These are phyloP conservation scores for Halenospora varia DNA, from an alignment of 495 filamentous ascomycete species.

Conservation along the genomic window DNA sequence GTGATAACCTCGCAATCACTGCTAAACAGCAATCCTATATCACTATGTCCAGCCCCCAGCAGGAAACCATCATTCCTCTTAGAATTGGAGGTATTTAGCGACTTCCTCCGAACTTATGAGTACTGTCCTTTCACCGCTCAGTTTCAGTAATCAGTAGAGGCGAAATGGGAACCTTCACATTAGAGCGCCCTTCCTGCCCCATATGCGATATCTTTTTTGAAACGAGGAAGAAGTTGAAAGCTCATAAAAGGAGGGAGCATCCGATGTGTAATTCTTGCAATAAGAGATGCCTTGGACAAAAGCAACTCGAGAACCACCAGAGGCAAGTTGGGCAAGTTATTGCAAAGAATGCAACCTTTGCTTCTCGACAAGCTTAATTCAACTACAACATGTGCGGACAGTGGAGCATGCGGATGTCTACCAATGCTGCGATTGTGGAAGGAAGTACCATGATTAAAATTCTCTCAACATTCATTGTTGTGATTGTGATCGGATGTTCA, in stretches of 20 bases:
- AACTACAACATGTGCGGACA: not conserved
- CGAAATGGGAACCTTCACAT: not conserved
- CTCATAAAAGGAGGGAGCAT: not conserved
- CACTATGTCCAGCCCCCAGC: not conserved
- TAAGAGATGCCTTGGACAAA: not conserved
- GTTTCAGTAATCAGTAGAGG: slow-evolving; percentile 2
- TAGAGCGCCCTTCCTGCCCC: not conserved
- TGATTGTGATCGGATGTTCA: slow-evolving; percentile 1
- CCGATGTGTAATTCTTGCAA: not conserved
- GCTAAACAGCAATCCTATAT: slow-evolving; percentile 1
- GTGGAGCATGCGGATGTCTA: not conserved
- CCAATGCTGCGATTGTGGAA: slow-evolving; percentile 1
- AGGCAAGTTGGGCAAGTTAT: not conserved
- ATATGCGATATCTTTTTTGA: not conserved
- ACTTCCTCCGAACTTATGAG: not conserved
- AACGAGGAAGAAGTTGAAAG: not conserved
- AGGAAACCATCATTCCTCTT: not conserved
- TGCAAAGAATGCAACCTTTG: slow-evolving; percentile 2
- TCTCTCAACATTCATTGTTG: not conserved
- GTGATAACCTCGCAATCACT: slow-evolving; percentile 1
- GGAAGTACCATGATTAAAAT: not conserved
- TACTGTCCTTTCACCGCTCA: not conserved
- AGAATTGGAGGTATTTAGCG: not conserved
- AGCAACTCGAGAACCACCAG: not conserved
- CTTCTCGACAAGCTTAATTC: not conserved